Conservation (phyloP, 257 asterid species). For the Rauvolfia tetraphylla region DNA sequence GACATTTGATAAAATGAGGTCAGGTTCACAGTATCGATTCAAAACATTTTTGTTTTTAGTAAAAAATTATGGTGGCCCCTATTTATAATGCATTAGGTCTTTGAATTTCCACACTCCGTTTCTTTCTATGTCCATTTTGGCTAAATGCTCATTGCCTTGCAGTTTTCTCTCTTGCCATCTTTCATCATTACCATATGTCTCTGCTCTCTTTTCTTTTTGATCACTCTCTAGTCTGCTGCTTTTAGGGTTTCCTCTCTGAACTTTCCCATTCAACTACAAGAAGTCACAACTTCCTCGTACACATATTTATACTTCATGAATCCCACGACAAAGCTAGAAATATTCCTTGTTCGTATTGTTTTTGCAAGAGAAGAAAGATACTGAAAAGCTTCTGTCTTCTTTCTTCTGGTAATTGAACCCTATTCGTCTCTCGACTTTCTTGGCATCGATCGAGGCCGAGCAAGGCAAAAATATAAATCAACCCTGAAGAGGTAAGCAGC, state of each 20-base stretch:
- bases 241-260: conserved; percentile 45
- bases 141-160: conserved; percentile 16
- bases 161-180: conserved; percentile 6
- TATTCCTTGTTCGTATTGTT: conserved; percentile 3
- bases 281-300: too few relatives aligned
- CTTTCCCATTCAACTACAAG: conserved; percentile 6
- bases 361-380: neutral
- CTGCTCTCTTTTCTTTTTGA: neutral
- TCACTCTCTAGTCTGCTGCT: conserved; percentile 20
- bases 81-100: conserved; percentile 8
- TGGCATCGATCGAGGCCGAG: neutral
- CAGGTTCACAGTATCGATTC: conserved; percentile 17
- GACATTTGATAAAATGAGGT: conserved; percentile 16
- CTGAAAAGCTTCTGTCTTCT: neutral
- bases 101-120: neutral
- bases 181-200: conserved; percentile 9
- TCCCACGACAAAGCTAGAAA: conserved; percentile 13
- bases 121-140: neutral
- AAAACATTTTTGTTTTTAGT: neutral
- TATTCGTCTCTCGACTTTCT: neutral
- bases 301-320: neutral
- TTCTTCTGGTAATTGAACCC: neutral
- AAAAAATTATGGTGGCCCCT: neutral
- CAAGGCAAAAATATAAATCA: neutral
- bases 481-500: neutral